phyloP scores from a whole-genome alignment of 169 alveolate genomes.

The Amoebophrya sp. region DNA sequence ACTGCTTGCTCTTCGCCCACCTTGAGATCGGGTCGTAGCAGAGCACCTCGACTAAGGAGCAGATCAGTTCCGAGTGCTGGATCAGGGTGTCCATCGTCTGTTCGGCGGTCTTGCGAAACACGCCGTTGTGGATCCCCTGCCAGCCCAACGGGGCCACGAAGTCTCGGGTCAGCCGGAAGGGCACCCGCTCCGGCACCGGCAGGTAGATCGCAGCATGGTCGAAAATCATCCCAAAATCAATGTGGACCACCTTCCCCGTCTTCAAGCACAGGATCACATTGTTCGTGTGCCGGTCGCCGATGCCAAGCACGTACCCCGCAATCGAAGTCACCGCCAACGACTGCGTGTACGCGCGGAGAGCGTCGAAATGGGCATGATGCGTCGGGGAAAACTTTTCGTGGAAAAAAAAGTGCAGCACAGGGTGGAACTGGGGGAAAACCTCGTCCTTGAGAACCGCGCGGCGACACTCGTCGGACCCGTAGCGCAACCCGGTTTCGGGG shows the following conservation, averaged over 20 bases:
- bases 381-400: conserved; percentile 7
- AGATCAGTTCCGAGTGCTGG: background rate
- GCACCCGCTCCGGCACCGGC: background rate
- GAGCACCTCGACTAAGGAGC: no score
- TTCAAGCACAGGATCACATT: conserved; percentile 68
- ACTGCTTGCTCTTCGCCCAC: no score
- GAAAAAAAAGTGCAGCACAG: conserved; percentile 19
- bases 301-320: conserved; percentile 76
- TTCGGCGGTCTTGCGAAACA: background rate
- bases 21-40: no score
- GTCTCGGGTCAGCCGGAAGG: background rate
- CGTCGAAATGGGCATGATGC: conserved; percentile 33
- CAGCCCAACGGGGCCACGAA: background rate
- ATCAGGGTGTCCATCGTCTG: background rate
- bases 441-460: no score
- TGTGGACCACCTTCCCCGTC: conserved; percentile 65
- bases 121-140: background rate
- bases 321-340: conserved; percentile 78
- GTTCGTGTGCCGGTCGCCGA: conserved; percentile 82
- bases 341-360: conserved; percentile 66
- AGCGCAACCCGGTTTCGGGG: background rate
- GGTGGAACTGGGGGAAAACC: background rate
- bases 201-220: background rate
- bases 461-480: background rate
- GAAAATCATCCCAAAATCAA: conserved; percentile 49